phyloP scores from a whole-genome alignment of 2,329 filamentous ascomycete genomes.

The Aspergillus caelatus region DNA sequence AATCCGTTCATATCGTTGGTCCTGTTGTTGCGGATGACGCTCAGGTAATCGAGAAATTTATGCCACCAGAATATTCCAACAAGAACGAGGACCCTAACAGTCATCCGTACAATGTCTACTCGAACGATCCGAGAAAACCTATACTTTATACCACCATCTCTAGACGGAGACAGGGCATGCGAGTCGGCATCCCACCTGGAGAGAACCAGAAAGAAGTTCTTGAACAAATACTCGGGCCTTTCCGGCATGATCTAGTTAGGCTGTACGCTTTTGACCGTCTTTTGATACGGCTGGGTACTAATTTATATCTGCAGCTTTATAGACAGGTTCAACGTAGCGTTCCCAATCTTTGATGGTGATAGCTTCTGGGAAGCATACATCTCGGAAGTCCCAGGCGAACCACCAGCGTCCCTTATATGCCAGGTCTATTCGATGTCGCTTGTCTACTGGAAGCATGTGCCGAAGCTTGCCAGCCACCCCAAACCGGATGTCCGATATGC shows the following conservation, averaged over 20 bases:
- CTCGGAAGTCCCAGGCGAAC: conserved; percentile 49
- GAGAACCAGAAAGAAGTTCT: conserved; percentile 58
- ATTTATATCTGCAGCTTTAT: conserved; percentile 51
- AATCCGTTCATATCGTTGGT: conserved; percentile 59
- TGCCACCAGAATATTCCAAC: conserved; percentile 48
- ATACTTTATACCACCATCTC: conserved; percentile 55
- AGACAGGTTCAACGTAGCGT: conserved; percentile 60
- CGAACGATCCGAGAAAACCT: conserved; percentile 49
- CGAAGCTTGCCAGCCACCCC: conserved; percentile 47
- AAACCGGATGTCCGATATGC: conserved; percentile 63
- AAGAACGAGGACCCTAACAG: conserved; percentile 43
- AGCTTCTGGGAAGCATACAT: conserved; percentile 55
- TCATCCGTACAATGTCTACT: conserved; percentile 55
- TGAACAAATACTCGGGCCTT: conserved; percentile 62
- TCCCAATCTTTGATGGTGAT: conserved; percentile 62
- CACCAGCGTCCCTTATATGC: conserved; percentile 60
- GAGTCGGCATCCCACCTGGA: conserved; percentile 45
- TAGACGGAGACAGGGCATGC: conserved; percentile 52
- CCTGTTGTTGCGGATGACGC: conserved; percentile 63
- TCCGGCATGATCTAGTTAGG: conserved; percentile 54
- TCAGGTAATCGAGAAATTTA: conserved; percentile 63
- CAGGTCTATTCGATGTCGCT: conserved; percentile 62
- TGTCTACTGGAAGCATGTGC: conserved; percentile 59
- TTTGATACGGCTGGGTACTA: not conserved
- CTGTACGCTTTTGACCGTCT: conserved; percentile 44